Base-by-base conservation (phyloP, 495 filamentous ascomycete species). In the Annulohypoxylon stygium region DNA sequence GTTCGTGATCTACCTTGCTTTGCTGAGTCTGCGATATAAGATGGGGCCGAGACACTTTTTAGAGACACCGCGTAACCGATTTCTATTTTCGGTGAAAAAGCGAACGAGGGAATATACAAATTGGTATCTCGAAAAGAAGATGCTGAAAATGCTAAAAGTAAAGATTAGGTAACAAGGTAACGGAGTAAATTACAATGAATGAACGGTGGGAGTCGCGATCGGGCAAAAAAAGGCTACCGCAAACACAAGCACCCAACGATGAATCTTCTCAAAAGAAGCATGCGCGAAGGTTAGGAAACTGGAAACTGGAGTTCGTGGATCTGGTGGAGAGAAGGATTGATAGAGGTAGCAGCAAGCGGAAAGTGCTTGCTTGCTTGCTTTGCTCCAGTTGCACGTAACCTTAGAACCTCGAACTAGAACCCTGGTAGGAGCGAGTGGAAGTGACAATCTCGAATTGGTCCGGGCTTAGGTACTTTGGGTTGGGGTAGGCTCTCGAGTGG, bases 31-130 rank as follows among this genome's bases (percentile, higher is more conserved):
- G 55, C 36, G 51, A 36, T 48, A 25, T 8, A 30, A 23, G 67
- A 68, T 67, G 57, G 67, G 58, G 72, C 72, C 72, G 67, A 75
- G 67, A 71, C 67, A 67, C 23, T 41, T 37, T 62, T 67, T 25
- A 39, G 59, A 71, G 62, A 71, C 67, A 71, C 58, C 47, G 63
- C 23, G 58, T 69, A 66, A 23, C 16, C 33, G 26, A 50, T 61
- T 61, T 67, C 59, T 75, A 65, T 68, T 65, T 65, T 34, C 41
- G 67, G 26, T 14, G 41, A 63, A 63, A 66, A 69, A 54, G 67
- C 58, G 60, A 74, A 63, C 23, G 66, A 30, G 30, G 3, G 30
- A 66, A 45, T 55, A 50, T 62, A 30, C 18, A 23, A 47, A 55
- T 20, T 18, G 45, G 53, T 68, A 74, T 48, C 33, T 12, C 18